Base-by-base conservation (phyloP, 148 eudicot species). In the Dianthus caryophyllus region DNA sequence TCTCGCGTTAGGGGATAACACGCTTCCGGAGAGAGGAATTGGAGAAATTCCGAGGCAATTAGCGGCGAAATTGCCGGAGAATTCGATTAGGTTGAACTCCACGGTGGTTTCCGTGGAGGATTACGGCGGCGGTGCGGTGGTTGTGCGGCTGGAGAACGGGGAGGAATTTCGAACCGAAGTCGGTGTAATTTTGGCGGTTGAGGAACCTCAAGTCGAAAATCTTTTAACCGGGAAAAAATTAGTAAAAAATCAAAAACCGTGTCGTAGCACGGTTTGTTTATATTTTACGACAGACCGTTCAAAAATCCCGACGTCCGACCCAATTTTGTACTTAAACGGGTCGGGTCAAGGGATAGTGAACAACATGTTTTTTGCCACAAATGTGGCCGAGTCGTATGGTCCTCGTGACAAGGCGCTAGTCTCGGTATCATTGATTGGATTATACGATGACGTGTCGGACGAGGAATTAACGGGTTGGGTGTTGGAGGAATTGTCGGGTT, bases 341-440 rank as follows among this genome's bases (percentile, higher is more conserved):
- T 88, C 99, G 55, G 93, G 93, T 6, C 76, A 58, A 9, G 99
- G 99, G 68, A 88, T 95, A 15, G 90, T 95, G 69, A 95, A 94
- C 61, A 94, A 94, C 33, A 90, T 94, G 99, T 94, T 94, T 50
- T 90, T 90, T 12, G 86, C 96, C 0, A 94, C 96, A 11, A 90
- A 88, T 74, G 97, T 95, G 64, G 96, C 88, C 12, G 85, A 75
- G 2, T 79, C 96, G 0, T 90, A 90, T 47, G 97, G 86, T 17
- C 96, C 96, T 0, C 73, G 87, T 1, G 84, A 84, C 17, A 90
- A 95, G 74, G 96, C 77, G 1, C 46, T 95, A 64, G 78, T 95
- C 11, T 95, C 99, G 0, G 85, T 90, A 0, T 83, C 99, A 0
- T 84, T 95, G 18, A 85, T 95, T n/a, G 99, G 99, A 66, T 62